Evolutionary conservation across 495 filamentous ascomycete species (phyloP), one percentile per base, ranked within the genome.

Genomic region (Daldinia bambusicola): DNA sequence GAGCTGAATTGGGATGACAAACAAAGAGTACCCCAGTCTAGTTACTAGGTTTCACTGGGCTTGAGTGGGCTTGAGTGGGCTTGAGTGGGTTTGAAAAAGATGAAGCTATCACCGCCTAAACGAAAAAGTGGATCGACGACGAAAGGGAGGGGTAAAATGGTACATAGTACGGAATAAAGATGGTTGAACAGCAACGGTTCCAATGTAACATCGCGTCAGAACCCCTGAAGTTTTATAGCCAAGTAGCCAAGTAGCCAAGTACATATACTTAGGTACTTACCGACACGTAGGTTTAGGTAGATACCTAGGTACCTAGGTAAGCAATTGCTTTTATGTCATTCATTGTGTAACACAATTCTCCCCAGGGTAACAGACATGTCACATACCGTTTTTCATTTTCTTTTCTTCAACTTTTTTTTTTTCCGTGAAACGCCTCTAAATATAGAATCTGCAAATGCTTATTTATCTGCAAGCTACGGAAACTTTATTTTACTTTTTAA

Each of bases 81-180:
- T n/a, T n/a, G n/a, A n/a, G n/a, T n/a, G n/a, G n/a, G n/a, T n/a
- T n/a, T n/a, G 1, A 48, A 22, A 48, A 9, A 48, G 20, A 48
- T 48, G 43, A 48, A 48, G 43, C 43, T 48, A 48, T 48, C 20
- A 48, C 43, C 20, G 10, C 20, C 2, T 48, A 20, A 9, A 26
- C 26, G 26, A 22, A 18, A 48, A 48, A 10, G 43, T 48, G 43
- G 43, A 48, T 22, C 18, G 22, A 48, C 10, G 18, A 48, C 20
- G 43, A 20, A 48, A 48, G 18, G 43, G 43, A 48, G 43, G 43
- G 43, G 43, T 48, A 48, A 26, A 26, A 26, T 26, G n/a, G n/a
- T n/a, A n/a, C n/a, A n/a, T n/a, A n/a, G n/a, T n/a, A n/a, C n/a
- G n/a, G n/a, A n/a, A n/a, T n/a, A n/a, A n/a, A n/a, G n/a, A n/a